Base-by-base conservation (phyloP, 1,139 yeast species). In the Taphrina confusa region DNA sequence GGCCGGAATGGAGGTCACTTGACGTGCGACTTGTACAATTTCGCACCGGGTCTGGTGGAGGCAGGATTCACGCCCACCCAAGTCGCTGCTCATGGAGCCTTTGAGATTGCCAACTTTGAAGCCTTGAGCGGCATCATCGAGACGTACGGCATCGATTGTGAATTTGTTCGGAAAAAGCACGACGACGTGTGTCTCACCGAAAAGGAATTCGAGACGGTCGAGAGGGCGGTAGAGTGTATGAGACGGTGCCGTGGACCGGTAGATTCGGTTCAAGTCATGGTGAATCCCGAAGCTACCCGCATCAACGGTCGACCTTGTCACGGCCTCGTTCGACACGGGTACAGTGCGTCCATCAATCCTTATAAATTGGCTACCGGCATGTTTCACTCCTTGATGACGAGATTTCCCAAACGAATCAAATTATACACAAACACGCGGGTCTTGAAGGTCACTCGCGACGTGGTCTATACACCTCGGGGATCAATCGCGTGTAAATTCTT, bases 1-100 rank as follows among this genome's bases (percentile, higher is more conserved):
- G 52, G 52, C 11, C 39, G 52, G 9, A 47, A 47, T 12, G 52
- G 52, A 27, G 52, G 52, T 4, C 52, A 47, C 42, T 34, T 47
- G 52, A 47, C 52, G 40, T 47, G 42, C 30, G 52, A 47, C 30
- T 22, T 47, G 40, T 33, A 20, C 22, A 22, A 20, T n/a, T 47
- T 47, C 14, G 52, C 52, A n/a, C 52, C 52, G 31, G 52, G 31
- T 4, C 42, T 47, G 4, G 20, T 47, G 28, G 22, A 18, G 18
- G 52, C 52, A 27, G 52, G 52, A 22, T 33, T 11, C 18, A 33
- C 52, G 25, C 22, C 18, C 9, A 11, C 16, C 5, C 42, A 47
- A 47, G 52, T 47, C 18, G 28, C 42, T 5, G 42, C 42, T 22
- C 52, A 47, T 20, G 52, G 40, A 5, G 30, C 20, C 18, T 47